Conservation (phyloP, 257 asterid genomes). For the Solanum piurae region DNA sequence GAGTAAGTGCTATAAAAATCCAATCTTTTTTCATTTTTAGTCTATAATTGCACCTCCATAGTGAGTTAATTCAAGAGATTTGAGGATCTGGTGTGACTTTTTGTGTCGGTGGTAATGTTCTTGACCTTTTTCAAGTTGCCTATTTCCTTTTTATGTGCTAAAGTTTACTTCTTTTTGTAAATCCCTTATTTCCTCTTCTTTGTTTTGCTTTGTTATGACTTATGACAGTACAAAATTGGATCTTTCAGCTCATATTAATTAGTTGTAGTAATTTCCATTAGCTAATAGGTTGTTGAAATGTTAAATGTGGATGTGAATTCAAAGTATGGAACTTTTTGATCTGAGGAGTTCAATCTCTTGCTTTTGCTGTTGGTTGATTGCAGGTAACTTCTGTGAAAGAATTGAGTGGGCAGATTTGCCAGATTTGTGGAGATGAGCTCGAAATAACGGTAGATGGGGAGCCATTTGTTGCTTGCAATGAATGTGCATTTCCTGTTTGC, state of each 20-base stretch:
- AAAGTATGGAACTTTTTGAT: constrained; percentile 5
- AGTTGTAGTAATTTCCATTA: constrained; percentile 12
- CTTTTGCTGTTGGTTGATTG: not conserved
- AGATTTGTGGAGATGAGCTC: constrained; percentile 74
- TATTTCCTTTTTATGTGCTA: not conserved
- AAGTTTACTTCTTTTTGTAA: not conserved
- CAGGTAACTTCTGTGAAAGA: constrained; percentile 61
- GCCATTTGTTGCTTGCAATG: constrained; percentile 70
- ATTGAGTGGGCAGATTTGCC: constrained; percentile 57
- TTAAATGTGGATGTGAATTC: not conserved
- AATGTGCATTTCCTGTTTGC: constrained; percentile 79
- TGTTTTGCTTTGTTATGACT: not conserved
- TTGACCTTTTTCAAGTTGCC: constrained; percentile 2
- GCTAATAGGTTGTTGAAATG: not conserved
- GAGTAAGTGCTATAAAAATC: constrained; percentile 33
- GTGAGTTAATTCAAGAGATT: not conserved
- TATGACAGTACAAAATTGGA: constrained; percentile 18
- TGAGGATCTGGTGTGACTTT: not conserved
- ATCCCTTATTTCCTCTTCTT: not conserved
- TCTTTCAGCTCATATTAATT: constrained; percentile 5
- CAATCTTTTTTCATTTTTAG: not conserved
- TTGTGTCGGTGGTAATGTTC: not conserved
- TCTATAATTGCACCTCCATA: not conserved
- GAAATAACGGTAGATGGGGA: constrained; percentile 47
- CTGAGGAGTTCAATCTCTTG: not conserved